Evolutionary conservation across 1,284 basidiomycete species (phyloP).

Genomic region (Naganishia liquefaciens): DNA sequence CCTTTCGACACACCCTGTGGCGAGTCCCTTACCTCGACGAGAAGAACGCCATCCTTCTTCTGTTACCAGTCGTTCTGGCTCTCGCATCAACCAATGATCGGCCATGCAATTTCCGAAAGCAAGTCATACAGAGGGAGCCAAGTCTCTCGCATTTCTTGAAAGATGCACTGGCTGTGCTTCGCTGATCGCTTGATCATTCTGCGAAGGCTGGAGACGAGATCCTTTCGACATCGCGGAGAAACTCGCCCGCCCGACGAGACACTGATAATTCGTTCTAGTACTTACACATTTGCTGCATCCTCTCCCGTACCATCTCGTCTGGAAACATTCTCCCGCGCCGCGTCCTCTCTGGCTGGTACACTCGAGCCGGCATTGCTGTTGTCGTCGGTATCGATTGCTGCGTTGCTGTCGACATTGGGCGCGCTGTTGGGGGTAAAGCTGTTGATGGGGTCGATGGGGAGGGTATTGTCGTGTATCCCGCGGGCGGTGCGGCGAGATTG

Average conservation of each 20-base stretch:
- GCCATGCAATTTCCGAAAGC: no score
- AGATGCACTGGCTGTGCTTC: no score
- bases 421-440: slow-evolving; percentile 4
- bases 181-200: neutral
- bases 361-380: neutral
- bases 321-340: slow-evolving; percentile 7
- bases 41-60: no score
- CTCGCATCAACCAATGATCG: no score
- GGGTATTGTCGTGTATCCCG: slow-evolving; percentile 1
- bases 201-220: neutral
- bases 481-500: neutral
- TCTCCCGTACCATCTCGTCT: slow-evolving; percentile 10
- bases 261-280: neutral
- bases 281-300: slow-evolving; percentile 11
- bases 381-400: neutral
- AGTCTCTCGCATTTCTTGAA: no score
- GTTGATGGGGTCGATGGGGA: slow-evolving; percentile 6
- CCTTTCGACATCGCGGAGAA: neutral
- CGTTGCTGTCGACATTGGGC: neutral
- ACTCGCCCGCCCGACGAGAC: neutral
- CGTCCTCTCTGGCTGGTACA: neutral
- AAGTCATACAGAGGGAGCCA: neutral
- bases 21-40: no score
- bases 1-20: no score
- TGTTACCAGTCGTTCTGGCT: no score